Percentiles rank a stretch among this genome's conserved stretches.
These are phyloP conservation scores for Lecanicillium sp. DNA, from an alignment of 2,329 filamentous ascomycete genomes.

Conservation along the genomic window DNA sequence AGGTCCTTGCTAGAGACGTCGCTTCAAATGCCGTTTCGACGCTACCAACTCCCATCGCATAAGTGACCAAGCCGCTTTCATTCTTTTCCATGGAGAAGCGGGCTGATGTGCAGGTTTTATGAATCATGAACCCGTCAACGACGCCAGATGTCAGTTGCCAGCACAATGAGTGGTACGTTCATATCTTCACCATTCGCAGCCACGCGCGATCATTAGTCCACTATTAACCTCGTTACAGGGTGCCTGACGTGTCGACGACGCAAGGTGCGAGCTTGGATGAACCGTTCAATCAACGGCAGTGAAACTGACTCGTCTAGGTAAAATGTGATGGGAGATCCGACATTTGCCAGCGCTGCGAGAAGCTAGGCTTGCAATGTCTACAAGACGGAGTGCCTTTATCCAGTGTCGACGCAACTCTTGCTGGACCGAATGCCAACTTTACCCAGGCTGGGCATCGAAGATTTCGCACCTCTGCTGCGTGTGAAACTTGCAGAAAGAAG, in stretches of 20 bases:
- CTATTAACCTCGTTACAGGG: background rate
- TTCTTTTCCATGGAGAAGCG: no score
- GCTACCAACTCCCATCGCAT: no score
- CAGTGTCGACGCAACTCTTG: background rate
- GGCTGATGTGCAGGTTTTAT: no score
- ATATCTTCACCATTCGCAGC: no score
- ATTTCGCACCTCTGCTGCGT: background rate
- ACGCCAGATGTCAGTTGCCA: no score
- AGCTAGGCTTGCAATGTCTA: background rate
- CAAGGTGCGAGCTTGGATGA: background rate
- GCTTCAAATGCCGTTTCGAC: no score
- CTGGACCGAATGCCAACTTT: background rate
- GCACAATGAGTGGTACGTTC: no score
- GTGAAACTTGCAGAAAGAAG: slow-evolving; percentile 1
- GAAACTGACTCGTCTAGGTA: background rate
- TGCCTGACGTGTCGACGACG: slow-evolving; percentile 2
- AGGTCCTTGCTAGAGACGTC: no score
- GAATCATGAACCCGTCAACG: no score
- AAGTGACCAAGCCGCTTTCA: no score
- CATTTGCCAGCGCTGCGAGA: background rate
- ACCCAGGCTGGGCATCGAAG: slow-evolving; percentile 1
- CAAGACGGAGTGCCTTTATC: background rate
- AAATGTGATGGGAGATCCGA: background rate
- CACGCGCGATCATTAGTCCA: no score
- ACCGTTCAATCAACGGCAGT: background rate